Percentiles rank a stretch among this genome's conserved stretches.
These are phyloP conservation scores for Chloris gayana DNA, from an alignment of 176 grass and related monocot species.

Conservation along the genomic window DNA sequence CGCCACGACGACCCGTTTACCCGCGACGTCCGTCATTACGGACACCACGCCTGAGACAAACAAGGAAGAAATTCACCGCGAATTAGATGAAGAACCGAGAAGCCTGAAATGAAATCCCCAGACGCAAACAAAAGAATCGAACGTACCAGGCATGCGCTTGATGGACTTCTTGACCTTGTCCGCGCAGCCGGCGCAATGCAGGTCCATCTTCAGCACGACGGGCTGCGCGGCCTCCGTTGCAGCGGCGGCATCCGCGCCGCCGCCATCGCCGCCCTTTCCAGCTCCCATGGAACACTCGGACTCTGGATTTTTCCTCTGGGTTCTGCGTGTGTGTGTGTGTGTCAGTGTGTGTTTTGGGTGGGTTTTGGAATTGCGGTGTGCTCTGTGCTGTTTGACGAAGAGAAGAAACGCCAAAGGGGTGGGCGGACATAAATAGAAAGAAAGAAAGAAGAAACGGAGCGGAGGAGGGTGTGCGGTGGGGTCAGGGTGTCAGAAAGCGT, in stretches of 20 bases:
- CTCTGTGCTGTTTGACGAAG: conserved; percentile 26
- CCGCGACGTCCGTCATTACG: conserved; percentile 35
- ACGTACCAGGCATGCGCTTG: conserved; percentile 47
- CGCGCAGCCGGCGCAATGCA: conserved; percentile 88
- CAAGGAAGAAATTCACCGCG: not conserved
- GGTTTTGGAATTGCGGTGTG: not conserved
- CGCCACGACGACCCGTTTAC: conserved; percentile 53
- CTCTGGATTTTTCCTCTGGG: not conserved
- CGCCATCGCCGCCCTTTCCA: not conserved
- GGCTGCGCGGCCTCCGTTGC: conserved; percentile 14
- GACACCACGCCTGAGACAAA: conserved; percentile 48
- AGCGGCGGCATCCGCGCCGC: not conserved
- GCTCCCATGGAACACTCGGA: conserved; percentile 16
- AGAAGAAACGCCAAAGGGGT: not conserved
- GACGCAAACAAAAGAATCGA: not conserved
- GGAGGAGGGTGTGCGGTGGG: not conserved
- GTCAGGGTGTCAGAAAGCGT: not conserved
- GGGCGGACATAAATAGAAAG: conserved; percentile 31
- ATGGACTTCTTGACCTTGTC: conserved; percentile 64
- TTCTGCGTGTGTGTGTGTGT: not conserved
- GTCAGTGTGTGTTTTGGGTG: no score
- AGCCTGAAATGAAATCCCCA: not conserved
- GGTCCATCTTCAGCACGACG: conserved; percentile 54
- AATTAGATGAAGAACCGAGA: not conserved
- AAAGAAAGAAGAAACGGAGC: not conserved